A percentile compares a stretch with the other conserved stretches of the same genome.
phyloP scores from a whole-genome alignment of 805 yeast genomes.

The Blastobotrys attinorum region DNA sequence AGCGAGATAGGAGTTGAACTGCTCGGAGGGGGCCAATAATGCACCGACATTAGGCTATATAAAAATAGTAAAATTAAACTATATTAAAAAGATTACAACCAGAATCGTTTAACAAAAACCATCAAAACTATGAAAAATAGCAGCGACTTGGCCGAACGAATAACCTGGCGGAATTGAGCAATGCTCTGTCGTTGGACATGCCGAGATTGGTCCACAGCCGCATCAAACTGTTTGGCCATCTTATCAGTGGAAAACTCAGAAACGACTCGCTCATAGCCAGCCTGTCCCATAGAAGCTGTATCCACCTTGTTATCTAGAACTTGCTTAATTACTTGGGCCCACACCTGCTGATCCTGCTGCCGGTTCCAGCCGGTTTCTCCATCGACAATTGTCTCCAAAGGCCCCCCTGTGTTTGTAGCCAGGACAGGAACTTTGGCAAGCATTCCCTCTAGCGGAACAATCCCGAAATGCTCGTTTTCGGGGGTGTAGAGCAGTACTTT shows the following conservation, averaged over 20 bases:
- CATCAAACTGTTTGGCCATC: constrained; percentile 27
- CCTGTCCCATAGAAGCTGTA: constrained; percentile 23
- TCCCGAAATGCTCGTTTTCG: constrained; percentile 88
- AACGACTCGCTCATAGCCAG: constrained; percentile 26
- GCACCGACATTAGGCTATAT: too few relatives aligned
- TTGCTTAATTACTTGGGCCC: constrained; percentile 29
- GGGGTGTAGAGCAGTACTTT: constrained; percentile 79
- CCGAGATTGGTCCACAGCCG: not conserved
- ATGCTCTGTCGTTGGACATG: not conserved
- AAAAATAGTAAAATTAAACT: too few relatives aligned
- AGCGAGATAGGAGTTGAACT: too few relatives aligned
- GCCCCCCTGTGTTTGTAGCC: constrained; percentile 89
- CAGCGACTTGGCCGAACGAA: too few relatives aligned
- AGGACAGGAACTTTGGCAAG: constrained; percentile 71
- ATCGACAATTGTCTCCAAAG: constrained; percentile 64
- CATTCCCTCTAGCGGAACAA: constrained; percentile 96
- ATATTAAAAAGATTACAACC: too few relatives aligned
- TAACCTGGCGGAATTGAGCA: too few relatives aligned
- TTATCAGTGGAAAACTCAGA: constrained; percentile 26
- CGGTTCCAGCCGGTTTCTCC: constrained; percentile 34
- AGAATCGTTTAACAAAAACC: too few relatives aligned
- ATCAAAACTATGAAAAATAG: too few relatives aligned
- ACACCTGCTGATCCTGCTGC: constrained; percentile 24
- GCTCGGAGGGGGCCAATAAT: too few relatives aligned
- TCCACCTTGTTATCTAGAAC: constrained; percentile 21